A percentile compares a stretch with the other conserved stretches of the same genome.
Conservation (phyloP, 257 asterid genomes). For the Solanum gandarillasii region DNA sequence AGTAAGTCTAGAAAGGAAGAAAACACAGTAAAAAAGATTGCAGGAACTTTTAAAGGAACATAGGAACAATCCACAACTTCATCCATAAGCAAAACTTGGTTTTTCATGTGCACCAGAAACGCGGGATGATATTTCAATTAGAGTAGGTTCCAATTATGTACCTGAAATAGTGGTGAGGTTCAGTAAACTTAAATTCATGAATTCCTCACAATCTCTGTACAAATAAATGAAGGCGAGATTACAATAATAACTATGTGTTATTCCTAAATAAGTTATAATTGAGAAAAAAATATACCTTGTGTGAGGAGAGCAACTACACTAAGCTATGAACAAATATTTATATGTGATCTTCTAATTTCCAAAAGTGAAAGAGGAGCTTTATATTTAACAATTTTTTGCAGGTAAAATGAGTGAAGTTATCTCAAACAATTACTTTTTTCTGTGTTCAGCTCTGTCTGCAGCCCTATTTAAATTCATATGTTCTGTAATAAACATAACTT, state of each 20-base stretch:
- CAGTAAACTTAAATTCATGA: no score
- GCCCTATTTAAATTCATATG: not conserved
- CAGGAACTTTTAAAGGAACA: not conserved
- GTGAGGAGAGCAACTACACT: no score
- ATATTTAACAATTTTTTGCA: no score
- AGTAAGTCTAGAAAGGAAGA: no score
- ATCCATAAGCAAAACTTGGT: not conserved
- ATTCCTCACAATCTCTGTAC: no score
- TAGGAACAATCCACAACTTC: not conserved
- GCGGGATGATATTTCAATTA: not conserved
- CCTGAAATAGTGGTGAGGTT: not conserved
- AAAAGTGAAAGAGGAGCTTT: no score
- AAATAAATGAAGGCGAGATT: no score
- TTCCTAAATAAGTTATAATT: no score
- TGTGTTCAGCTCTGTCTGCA: not conserved
- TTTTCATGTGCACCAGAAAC: not conserved
- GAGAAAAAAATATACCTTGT: no score
- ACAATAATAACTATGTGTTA: no score
- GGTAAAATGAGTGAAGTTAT: not conserved
- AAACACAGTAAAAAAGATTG: not conserved
- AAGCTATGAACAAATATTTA: no score
- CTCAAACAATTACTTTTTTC: not conserved
- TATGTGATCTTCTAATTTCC: no score
- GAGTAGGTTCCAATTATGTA: not conserved
- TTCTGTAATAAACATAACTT: not conserved